These are phyloP conservation scores for Pseudisothecium myosuroides DNA, from an alignment of 225 moss, liverwort and hornwort species.

Conservation along the genomic window DNA sequence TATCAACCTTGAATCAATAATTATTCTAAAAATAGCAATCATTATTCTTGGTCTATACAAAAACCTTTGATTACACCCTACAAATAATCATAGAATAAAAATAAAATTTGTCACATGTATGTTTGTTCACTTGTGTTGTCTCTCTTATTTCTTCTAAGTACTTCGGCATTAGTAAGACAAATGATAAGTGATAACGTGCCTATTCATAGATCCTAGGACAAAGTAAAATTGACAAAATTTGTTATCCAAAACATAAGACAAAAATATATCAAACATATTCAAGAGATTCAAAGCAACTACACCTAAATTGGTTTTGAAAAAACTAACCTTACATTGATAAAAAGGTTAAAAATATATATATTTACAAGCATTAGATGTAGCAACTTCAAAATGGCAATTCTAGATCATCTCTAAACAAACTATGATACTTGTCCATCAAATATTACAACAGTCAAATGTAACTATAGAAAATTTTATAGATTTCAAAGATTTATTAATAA, in stretches of 20 bases:
- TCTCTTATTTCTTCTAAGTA: background rate
- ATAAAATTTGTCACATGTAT: no score
- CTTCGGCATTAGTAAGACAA: background rate
- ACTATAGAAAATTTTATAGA: no score
- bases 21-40: background rate
- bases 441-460: background rate
- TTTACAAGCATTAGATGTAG: background rate
- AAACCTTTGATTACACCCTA: no score
- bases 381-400: background rate
- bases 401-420: background rate
- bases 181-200: background rate
- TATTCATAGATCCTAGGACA: background rate
- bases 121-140: background rate
- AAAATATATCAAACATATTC: background rate
- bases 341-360: background rate
- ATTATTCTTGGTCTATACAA: fast-evolving
- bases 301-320: background rate
- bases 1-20: background rate
- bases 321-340: background rate
- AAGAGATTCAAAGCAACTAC: background rate
- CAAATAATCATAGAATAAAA: no score
- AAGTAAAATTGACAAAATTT: background rate
- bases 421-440: background rate
- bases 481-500: background rate
- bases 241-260: background rate